Percentiles rank a stretch among this genome's conserved stretches.
These are phyloP conservation scores for Backusella circina DNA, from an alignment of 192 early-diverging fungal species.

Conservation along the genomic window DNA sequence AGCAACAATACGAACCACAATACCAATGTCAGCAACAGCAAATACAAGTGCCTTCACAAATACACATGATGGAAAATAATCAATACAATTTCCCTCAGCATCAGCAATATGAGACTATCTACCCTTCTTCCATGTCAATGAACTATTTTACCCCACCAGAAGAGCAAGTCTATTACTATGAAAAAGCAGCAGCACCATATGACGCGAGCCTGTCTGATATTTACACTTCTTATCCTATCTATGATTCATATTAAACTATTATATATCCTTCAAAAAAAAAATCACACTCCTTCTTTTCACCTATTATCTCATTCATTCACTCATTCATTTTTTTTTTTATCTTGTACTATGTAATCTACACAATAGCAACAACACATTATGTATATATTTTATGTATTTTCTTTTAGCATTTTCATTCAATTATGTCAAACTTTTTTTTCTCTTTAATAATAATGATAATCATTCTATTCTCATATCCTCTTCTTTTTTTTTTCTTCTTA, in stretches of 20 bases:
- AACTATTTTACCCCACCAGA: background rate
- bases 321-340: background rate
- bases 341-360: background rate
- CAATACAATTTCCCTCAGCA: background rate
- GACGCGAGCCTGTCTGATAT: background rate
- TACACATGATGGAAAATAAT: background rate
- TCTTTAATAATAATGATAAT: background rate
- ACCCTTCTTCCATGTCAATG: background rate
- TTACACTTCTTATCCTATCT: background rate
- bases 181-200: background rate
- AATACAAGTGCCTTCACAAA: background rate
- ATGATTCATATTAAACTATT: background rate
- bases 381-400: background rate
- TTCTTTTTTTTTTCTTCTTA: background rate
- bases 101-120: background rate
- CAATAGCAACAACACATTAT: background rate
- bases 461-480: background rate
- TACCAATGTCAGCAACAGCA: background rate
- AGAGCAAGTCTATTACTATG: background rate
- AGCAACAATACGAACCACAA: background rate
- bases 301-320: background rate
- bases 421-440: background rate
- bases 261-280: background rate
- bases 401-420: background rate
- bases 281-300: background rate